Conservation (phyloP, 176 grass and related monocot species). For the Hordeum vulgare region MorexV3_pseudomolecules_assembly NC_058519.1:2869113-2869612, state of each 20-base stretch:
- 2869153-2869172: neutral
- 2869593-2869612: neutral
- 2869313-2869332: constrained; percentile 49
- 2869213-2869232: constrained; percentile 81
- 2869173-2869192: neutral
- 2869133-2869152: neutral
- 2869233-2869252: constrained; percentile 82
- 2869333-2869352: constrained; percentile 53
- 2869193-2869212: constrained; percentile 15
- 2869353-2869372: constrained; percentile 40
- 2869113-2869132: neutral
- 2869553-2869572: neutral
- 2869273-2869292: constrained; percentile 86
- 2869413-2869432: constrained; percentile 7
- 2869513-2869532: neutral
- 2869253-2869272: constrained; percentile 89
- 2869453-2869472: neutral
- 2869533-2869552: neutral
- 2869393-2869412: constrained; percentile 72
- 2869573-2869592: neutral
- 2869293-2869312: constrained; percentile 85
- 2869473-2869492: neutral
- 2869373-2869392: constrained; percentile 59
- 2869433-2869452: constrained; percentile 21
- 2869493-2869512: neutral